Evolutionary conservation across 2,329 filamentous ascomycete genomes (phyloP), one percentile per base, ranked within the genome.

Genomic region (Aureobasidium musti): DNA sequence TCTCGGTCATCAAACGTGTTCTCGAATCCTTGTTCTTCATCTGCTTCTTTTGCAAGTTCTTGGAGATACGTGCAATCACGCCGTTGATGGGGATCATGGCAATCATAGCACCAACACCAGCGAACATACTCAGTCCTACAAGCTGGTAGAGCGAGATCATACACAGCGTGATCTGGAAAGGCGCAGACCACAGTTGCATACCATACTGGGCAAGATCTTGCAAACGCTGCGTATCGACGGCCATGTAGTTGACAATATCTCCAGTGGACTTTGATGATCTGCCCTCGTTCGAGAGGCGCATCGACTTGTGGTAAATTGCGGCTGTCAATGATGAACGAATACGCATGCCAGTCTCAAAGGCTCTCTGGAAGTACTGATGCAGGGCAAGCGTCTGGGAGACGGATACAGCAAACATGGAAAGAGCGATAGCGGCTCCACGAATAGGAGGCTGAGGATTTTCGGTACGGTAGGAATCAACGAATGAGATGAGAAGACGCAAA

Each of bases 231-330:
- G 94, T 94, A 76, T 99, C 95, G 11, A 99, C 94, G 53, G 96
- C 95, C 94, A 99, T 99, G 79, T 97, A 95, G 76, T 99, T 99
- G 76, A 99, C 95, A 74, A 99, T 98, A 74, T 99, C 96, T 67
- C 95, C 95, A 0, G 95, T 99, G 0, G 91, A 91, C 80, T 98
- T 97, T 52, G 88, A 80, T 2, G 92, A 86, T 64, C 94, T 87
- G 10, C 95, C 95, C 79, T 99, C 95, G 73, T 96, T 98, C 5
- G 94, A 98, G 21, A 99, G 83, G 70, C 87, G 89, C 69, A 98
- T 83, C 0, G 93, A 90, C 80, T 99, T 99, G 67, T 89, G 86
- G 77, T 99, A 99, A 70, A 99, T 98, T 67, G 92, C 87, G 1
- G 94, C 90, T 7, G 91, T 94, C 69, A 99, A 80, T 3, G 92